Percentiles rank a stretch among this genome's conserved stretches.
Evolutionary conservation across 129 eudicot species (phyloP).

Genomic region (Flaveria bidentis): DNA sequence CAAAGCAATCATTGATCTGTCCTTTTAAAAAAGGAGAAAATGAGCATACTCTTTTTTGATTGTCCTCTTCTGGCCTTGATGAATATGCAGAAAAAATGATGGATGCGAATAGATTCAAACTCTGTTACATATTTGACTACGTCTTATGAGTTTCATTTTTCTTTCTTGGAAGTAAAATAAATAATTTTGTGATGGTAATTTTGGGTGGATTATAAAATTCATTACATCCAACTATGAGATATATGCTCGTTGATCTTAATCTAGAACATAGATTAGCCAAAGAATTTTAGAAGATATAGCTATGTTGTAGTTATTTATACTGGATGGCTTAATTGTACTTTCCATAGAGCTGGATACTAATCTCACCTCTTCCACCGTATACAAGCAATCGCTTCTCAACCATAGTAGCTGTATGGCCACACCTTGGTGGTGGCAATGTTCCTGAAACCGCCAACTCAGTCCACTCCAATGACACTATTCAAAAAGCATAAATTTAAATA

Average conservation of each 20-base stretch:
- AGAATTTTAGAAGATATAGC: background rate
- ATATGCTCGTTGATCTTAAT: background rate
- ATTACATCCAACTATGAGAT: background rate
- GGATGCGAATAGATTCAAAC: background rate
- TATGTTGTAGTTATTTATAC: background rate
- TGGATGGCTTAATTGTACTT: background rate
- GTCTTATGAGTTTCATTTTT: background rate
- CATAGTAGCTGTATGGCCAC: constrained; percentile 98
- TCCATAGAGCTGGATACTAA: background rate
- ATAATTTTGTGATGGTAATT: background rate
- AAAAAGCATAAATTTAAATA: constrained; percentile 9
- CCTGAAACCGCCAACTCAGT: constrained; percentile 82
- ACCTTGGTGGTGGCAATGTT: constrained; percentile 89
- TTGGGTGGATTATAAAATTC: background rate
- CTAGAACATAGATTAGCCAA: background rate
- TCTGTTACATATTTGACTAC: background rate
- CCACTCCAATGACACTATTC: constrained; percentile 96
- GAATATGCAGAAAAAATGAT: background rate
- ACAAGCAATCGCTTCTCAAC: constrained; percentile 95
- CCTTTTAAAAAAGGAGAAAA: no score
- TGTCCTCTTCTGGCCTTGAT: background rate
- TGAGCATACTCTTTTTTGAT: background rate
- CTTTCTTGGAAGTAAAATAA: background rate
- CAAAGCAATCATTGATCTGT: background rate
- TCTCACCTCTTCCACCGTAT: constrained; percentile 92